These are phyloP conservation scores for Colletotrichum sp. DNA, from an alignment of 2,329 filamentous ascomycete species.

Conservation along the genomic window DNA sequence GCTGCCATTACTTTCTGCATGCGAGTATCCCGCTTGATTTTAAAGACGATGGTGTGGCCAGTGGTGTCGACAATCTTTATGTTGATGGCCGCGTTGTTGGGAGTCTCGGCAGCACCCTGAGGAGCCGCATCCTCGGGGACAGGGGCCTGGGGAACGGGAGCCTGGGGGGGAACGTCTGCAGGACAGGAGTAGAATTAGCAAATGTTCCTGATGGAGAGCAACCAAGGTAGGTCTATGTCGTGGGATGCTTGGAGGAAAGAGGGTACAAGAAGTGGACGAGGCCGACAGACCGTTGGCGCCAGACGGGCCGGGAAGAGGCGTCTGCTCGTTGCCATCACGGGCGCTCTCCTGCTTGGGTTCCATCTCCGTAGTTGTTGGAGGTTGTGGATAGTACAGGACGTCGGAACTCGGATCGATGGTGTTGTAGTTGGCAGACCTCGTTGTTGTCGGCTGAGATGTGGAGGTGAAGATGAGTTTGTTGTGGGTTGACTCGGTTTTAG, in stretches of 20 bases:
- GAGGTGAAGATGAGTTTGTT: not conserved
- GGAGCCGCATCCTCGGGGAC: not conserved
- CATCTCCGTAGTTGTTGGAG: not conserved
- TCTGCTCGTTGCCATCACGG: not conserved
- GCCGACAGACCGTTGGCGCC: not conserved
- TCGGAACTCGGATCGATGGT: not conserved
- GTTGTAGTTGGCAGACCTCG: not conserved
- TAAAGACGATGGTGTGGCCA: not conserved
- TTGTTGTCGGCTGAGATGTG: not conserved
- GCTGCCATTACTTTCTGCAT: not conserved
- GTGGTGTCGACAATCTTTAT: not conserved
- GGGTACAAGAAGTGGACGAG: not conserved
- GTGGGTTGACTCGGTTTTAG: not conserved
- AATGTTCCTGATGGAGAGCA: not conserved
- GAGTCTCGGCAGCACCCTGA: not conserved
- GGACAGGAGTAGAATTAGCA: not conserved
- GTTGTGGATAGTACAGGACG: not conserved
- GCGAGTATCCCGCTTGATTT: not conserved
- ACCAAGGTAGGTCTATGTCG: not conserved
- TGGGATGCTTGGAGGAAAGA: not conserved
- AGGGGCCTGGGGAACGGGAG: not conserved
- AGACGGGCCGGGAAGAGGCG: not conserved
- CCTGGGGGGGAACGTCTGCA: not conserved
- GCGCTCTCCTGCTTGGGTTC: not conserved
- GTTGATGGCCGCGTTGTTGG: not conserved